Evolutionary conservation across 2,329 filamentous ascomycete species (phyloP).

Genomic region (Sporothrix brunneoviolacea): DNA sequence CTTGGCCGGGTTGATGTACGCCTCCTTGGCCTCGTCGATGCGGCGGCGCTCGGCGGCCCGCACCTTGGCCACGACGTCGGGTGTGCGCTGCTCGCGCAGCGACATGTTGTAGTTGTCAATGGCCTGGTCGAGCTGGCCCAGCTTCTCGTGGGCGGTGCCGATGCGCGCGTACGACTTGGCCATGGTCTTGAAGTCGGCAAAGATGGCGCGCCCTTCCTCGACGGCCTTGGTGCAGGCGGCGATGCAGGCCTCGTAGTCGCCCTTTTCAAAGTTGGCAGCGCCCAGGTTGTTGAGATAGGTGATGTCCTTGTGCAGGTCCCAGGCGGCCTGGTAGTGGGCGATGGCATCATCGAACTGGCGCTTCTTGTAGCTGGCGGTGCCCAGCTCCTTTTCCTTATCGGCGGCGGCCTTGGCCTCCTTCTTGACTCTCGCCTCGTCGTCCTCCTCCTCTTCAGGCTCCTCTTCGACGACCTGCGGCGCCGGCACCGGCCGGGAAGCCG

Average conservation of each 20-base stretch:
- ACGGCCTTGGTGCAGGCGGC: conserved; percentile 82
- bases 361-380: conserved; percentile 97
- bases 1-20: conserved; percentile 85
- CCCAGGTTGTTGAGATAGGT: conserved; percentile 96
- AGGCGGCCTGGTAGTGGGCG: conserved; percentile 87
- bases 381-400: conserved; percentile 88
- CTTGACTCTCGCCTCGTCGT: conserved; percentile 77
- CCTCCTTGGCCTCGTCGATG: conserved; percentile 63
- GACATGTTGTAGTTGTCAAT: conserved; percentile 89
- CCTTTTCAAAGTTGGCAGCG: conserved; percentile 92
- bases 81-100: conserved; percentile 92
- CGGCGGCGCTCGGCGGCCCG: conserved; percentile 84
- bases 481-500: conserved; percentile 6
- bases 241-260: conserved; percentile 82
- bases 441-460: conserved; percentile 51
- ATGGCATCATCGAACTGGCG: conserved; percentile 93
- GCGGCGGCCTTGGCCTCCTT: conserved; percentile 88
- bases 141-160: conserved; percentile 86
- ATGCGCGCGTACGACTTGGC: conserved; percentile 98
- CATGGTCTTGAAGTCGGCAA: conserved; percentile 96
- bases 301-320: conserved; percentile 92
- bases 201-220: conserved; percentile 79
- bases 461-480: conserved; percentile 43
- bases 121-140: conserved; percentile 70
- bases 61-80: conserved; percentile 88